Evolutionary conservation across 805 yeast genomes (phyloP).

Genomic region (Wickerhamiella hasegawae): DNA sequence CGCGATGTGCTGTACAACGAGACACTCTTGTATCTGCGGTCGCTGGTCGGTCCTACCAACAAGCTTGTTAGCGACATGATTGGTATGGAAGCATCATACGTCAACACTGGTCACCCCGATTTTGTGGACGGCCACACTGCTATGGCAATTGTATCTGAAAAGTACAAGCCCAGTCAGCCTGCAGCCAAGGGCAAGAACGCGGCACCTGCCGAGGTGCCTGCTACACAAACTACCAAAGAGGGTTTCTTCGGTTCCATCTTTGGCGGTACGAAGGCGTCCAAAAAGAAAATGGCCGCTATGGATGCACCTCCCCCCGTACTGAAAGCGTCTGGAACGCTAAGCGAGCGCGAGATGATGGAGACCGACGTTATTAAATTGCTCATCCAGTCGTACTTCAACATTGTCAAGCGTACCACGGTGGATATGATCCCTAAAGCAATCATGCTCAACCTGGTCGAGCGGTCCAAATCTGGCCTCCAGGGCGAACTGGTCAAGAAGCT

Average conservation of each 20-base stretch:
- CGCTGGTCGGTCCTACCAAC: slow-evolving; percentile 72
- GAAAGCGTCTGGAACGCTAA: slow-evolving; percentile 81
- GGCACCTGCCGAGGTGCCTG: slow-evolving; percentile 19
- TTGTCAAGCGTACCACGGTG: slow-evolving; percentile 84
- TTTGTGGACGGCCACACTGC: slow-evolving; percentile 89
- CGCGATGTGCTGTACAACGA: slow-evolving; percentile 72
- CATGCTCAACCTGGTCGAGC: slow-evolving; percentile 77
- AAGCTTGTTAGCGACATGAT: slow-evolving; percentile 73
- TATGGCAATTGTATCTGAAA: slow-evolving; percentile 82
- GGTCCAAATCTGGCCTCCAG: slow-evolving; percentile 78
- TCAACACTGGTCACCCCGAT: slow-evolving; percentile 96
- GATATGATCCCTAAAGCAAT: slow-evolving; percentile 92
- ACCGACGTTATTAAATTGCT: slow-evolving; percentile 91
- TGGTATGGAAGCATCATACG: slow-evolving; percentile 74
- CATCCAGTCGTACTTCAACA: slow-evolving; percentile 77
- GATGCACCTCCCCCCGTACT: slow-evolving; percentile 95
- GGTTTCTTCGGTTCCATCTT: slow-evolving; percentile 96
- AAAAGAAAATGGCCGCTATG: slow-evolving; percentile 85
- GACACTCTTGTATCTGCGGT: slow-evolving; percentile 68
- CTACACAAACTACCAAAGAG: slow-evolving; percentile 15
- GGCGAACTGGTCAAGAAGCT: slow-evolving; percentile 75
- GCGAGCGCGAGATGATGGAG: slow-evolving; percentile 91
- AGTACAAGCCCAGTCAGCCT: slow-evolving; percentile 70
- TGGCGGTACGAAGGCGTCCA: slow-evolving; percentile 54
- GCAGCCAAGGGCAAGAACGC: slow-evolving; percentile 69